Evolutionary conservation across 306 rosid genomes (phyloP), one percentile per base, ranked within the genome.

Genomic region (Datisca glomerata): DNA sequence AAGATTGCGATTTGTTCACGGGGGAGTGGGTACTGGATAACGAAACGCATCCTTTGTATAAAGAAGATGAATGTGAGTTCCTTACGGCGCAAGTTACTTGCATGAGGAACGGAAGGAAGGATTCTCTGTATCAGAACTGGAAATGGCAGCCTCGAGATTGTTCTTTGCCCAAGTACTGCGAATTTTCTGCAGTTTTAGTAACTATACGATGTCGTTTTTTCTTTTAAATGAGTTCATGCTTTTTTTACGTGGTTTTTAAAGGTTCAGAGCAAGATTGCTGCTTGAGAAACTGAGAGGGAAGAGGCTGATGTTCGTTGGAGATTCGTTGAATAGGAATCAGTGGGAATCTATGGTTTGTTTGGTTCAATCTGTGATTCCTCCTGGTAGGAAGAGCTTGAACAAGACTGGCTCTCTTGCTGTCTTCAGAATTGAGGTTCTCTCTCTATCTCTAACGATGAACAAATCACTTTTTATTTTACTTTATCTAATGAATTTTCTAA

Each of bases 311-410:
- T 89, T 89, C 61, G 98, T 89, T 24, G 98, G 98, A 59, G 98
- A 89, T 42, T 89, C 98, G 0, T 24, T 89, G 79, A 89, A 89
- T 33, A 68, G 98, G 41, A 89, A 89, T 61, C 98, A 89, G 43
- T 89, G 98, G 98, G 98, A 89, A 64, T 89, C 98, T n/a, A 77
- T 89, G 95, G 63, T 89, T 47, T 89, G 95, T 58, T 37, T 89
- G 49, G 89, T 65, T 52, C 98, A 89, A 42, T 80, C 95, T 42
- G 64, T 12, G n/a, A 37, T 70, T 44, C 93, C 95, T 38, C 72
- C 60, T 1, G 84, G 78, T 15, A 74, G 64, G 43, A 89, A 77
- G 62, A 74, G 70, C 59, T 70, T 80, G 70, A 45, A 49, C 68
- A 80, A 51, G 57, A 41, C 55, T 56, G 98, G 95, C 39, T 77